These are phyloP conservation scores for Nemania sp. DNA, from an alignment of 2,329 filamentous ascomycete genomes.

Conservation along the genomic window DNA sequence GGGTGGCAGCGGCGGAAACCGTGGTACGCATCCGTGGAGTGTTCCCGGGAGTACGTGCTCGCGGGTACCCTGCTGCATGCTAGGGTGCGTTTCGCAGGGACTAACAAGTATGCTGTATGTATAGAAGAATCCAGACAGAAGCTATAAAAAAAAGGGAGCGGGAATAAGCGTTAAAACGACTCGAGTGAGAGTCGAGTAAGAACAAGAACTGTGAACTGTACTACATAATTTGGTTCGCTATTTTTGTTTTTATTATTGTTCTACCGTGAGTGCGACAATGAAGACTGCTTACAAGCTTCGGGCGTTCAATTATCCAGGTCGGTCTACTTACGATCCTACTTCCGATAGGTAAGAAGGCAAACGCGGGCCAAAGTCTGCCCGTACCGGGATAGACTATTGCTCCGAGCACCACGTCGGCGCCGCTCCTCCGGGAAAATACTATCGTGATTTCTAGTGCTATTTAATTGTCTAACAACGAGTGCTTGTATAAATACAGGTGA, in stretches of 20 bases:
- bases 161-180: background rate
- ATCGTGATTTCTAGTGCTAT: too few species aligned
- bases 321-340: background rate
- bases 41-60: conserved; percentile 28
- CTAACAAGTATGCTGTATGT: background rate
- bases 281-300: background rate
- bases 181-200: background rate
- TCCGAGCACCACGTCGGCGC: conserved; percentile 23
- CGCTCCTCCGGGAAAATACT: conserved; percentile 2
- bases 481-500: background rate
- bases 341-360: background rate
- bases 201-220: too few species aligned
- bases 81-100: background rate
- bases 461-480: background rate
- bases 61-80: background rate
- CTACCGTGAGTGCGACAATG: background rate
- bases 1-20: conserved; percentile 18
- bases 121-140: too few species aligned
- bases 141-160: background rate
- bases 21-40: conserved; percentile 11
- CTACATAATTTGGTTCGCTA: background rate
- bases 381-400: conserved; percentile 25
- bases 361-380: conserved; percentile 36
- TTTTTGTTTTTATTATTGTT: background rate
- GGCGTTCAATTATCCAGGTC: background rate